Evolutionary conservation across 495 filamentous ascomycete species (phyloP), one percentile per base, ranked within the genome.

Genomic region (Talaromyces nanjingensis): DNA sequence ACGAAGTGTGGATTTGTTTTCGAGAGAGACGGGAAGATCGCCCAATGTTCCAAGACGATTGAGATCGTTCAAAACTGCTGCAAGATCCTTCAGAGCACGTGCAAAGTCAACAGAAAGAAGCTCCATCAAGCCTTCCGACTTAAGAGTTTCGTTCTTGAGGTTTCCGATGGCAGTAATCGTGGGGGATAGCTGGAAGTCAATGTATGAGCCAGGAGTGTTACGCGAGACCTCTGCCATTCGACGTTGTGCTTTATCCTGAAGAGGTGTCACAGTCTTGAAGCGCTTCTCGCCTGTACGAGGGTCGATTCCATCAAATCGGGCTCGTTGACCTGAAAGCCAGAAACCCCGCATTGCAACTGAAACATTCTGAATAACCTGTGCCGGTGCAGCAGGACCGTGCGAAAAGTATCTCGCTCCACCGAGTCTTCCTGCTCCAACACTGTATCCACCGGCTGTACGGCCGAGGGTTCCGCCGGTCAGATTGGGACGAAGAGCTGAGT

Each of bases 351-450:
- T 86, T 0, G 92, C 94, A 64, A 89, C 86, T 20, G 91, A 96
- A 2, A 98, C 93, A 76, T 97, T 97, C 69, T 92, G 86, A n/a
- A 98, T 81, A 20, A 98, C 91, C 72, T 98, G 90, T 4, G 92
- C 91, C 22, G 90, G 92, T 1, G 87, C 86, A 3, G 91, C 84
- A 9, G 94, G 89, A 0, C 86, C 86, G 74, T 97, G 93, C 1
- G 90, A 93, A 79, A 98, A 98, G 75, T 90, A 92, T 56, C 94
- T 83, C 16, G 86, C 87, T 37, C 91, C 87, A 33, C 89, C 88
- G 42, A 86, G 73, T 18, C 89, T 83, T 20, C 88, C 89, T 57
- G 83, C 83, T 22, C 90, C 88, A 18, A 91, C 72, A 29, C 84
- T 80, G 76, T 98, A 98, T 2, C 94, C 94, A 62, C 93, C 91